Evolutionary conservation across 441 rosid genomes (phyloP).

Genomic region (Geranium incanum): DNA sequence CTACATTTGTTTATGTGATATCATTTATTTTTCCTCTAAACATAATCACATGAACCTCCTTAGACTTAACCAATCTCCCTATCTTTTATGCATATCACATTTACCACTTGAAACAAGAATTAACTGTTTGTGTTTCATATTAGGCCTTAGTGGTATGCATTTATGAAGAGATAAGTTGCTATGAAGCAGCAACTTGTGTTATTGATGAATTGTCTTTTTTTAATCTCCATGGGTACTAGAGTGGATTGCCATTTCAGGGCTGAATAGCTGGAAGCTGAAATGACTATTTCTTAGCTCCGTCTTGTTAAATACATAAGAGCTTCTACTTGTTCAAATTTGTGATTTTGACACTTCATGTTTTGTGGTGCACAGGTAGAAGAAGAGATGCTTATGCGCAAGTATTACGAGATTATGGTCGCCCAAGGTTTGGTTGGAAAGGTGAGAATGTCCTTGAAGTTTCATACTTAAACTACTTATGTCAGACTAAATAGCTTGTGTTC

Average conservation of each 20-base stretch:
- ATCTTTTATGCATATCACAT: neutral
- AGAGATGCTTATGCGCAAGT: neutral
- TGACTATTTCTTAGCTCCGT: neutral
- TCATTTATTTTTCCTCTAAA: neutral
- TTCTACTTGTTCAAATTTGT: neutral
- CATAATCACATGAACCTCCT: neutral
- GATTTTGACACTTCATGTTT: neutral
- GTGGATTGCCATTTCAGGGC: no score
- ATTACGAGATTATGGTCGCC: constrained; percentile 5
- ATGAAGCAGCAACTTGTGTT: no score
- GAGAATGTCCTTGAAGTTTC: neutral
- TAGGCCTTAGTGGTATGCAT: no score
- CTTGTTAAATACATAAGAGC: neutral
- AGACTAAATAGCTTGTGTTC: neutral
- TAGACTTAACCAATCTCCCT: neutral
- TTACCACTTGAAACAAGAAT: no score
- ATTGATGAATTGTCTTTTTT: no score
- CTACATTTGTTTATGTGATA: no score
- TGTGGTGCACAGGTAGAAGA: constrained; percentile 1
- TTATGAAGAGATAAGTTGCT: no score
- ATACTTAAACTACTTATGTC: neutral
- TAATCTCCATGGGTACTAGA: no score
- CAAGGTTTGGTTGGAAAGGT: constrained; percentile 1
- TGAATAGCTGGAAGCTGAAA: no score
- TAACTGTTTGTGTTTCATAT: no score